A percentile compares a stretch with the other conserved stretches of the same genome.
Conservation (phyloP, 208 protist species). For the Porcisia deanei region DNA sequence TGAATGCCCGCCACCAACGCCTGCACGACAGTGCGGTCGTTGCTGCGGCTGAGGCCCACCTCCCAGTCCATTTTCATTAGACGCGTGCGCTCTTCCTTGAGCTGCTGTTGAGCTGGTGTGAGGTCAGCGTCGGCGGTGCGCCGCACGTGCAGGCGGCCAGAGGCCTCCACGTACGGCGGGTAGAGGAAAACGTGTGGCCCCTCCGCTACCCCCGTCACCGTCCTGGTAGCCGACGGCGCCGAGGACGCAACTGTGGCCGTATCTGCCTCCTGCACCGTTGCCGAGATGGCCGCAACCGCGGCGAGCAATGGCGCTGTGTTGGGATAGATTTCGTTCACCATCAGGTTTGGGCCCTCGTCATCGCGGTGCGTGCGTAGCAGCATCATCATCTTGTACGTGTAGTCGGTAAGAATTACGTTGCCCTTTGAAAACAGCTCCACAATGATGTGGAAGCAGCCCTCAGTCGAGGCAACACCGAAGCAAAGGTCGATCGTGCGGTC, state of each 20-base stretch:
- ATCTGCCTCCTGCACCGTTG: background rate
- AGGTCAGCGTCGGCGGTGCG: conserved; percentile 21
- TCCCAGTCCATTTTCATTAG: conserved; percentile 51
- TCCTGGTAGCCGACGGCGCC: background rate
- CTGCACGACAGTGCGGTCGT: conserved; percentile 45
- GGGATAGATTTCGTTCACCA: conserved; percentile 79
- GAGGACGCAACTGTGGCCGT: background rate
- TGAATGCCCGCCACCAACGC: conserved; percentile 57
- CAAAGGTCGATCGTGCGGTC: conserved; percentile 96
- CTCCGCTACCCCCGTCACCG: background rate
- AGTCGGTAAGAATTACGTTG: conserved; percentile 97
- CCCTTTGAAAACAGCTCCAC: conserved; percentile 93
- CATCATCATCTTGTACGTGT: conserved; percentile 92
- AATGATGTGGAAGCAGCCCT: conserved; percentile 87
- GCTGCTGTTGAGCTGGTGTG: conserved; percentile 13
- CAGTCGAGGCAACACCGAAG: conserved; percentile 79
- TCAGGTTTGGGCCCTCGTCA: conserved; percentile 67
- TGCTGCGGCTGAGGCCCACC: conserved; percentile 43
- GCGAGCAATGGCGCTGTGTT: conserved; percentile 36
- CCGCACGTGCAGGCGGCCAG: conserved; percentile 22
- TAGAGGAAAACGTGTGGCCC: conserved; percentile 21
- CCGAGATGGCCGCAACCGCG: background rate
- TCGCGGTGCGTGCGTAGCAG: conserved; percentile 92
- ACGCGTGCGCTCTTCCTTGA: conserved; percentile 24
- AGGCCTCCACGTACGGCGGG: conserved; percentile 15